phyloP scores from a whole-genome alignment of 2,329 filamentous ascomycete genomes.

The Penicillium hesseltinei region DNA sequence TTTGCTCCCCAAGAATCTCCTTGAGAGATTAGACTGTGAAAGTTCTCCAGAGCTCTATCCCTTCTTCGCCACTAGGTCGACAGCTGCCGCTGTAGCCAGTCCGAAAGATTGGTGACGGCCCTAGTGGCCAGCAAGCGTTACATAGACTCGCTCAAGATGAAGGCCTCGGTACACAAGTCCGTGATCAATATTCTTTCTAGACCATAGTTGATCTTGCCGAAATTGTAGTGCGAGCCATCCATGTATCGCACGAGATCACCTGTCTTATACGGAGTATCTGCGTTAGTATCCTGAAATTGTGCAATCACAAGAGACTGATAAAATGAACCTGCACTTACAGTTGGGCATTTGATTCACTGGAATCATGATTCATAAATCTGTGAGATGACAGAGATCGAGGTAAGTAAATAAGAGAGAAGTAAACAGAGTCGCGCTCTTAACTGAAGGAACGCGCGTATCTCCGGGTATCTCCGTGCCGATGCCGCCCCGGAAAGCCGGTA shows the following conservation, averaged over 20 bases:
- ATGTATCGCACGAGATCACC: not conserved
- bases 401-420: not conserved
- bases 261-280: not conserved
- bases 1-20: not conserved
- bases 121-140: not conserved
- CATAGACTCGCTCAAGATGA: not conserved
- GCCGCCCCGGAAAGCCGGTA: not conserved
- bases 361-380: not conserved
- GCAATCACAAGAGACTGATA: not conserved
- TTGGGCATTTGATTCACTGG: not conserved
- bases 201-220: not conserved
- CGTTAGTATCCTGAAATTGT: not conserved
- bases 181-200: not conserved
- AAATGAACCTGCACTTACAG: not conserved
- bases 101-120: not conserved
- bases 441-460: not conserved
- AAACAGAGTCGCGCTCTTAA: not conserved
- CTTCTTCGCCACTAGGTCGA: not conserved
- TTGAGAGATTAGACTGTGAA: not conserved
- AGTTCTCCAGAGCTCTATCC: not conserved
- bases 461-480: not conserved
- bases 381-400: not conserved
- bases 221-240: not conserved
- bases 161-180: not conserved
- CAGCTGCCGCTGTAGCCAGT: not conserved